These are phyloP conservation scores for Mortierella alpina DNA, from an alignment of 192 early-diverging fungal genomes.

Conservation along the genomic window DNA sequence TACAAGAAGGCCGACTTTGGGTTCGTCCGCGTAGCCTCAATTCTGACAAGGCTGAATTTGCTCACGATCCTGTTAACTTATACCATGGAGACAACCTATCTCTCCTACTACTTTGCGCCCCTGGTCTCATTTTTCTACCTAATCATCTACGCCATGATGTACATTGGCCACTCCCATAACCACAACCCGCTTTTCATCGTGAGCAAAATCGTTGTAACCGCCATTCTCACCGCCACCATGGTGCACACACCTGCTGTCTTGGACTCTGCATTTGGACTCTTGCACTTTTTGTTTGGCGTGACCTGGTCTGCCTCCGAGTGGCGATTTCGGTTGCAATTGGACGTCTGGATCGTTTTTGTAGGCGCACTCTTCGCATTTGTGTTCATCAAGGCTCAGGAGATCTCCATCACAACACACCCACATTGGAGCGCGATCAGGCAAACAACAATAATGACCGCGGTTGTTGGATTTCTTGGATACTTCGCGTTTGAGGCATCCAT, in stretches of 20 bases:
- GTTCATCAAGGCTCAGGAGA: slow-evolving; percentile 55
- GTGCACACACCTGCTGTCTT: slow-evolving; percentile 57
- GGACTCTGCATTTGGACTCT: slow-evolving; percentile 54
- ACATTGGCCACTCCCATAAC: slow-evolving; percentile 61
- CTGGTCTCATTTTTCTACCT: slow-evolving; percentile 77
- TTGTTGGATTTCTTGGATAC: slow-evolving; percentile 62
- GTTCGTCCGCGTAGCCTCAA: slow-evolving; percentile 67
- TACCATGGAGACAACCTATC: slow-evolving; percentile 74
- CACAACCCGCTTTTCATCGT: slow-evolving; percentile 58
- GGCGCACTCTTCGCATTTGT: slow-evolving; percentile 75
- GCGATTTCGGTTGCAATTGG: slow-evolving; percentile 76
- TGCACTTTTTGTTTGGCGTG: slow-evolving; percentile 58
- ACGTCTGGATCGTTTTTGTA: slow-evolving; percentile 74
- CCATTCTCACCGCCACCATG: slow-evolving; percentile 38
- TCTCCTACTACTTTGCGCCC: slow-evolving; percentile 86
- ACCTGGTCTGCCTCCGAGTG: slow-evolving; percentile 75
- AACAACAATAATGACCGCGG: slow-evolving; percentile 45
- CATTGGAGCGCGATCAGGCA: slow-evolving; percentile 56
- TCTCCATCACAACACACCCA: slow-evolving; percentile 41
- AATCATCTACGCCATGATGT: slow-evolving; percentile 76
- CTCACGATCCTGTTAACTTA: slow-evolving; percentile 73
- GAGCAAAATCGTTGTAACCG: slow-evolving; percentile 63
- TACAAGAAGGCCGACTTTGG: slow-evolving; percentile 77
- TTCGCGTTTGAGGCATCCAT: slow-evolving; percentile 61
- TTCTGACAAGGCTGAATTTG: slow-evolving; percentile 76